Percentiles rank a stretch among this genome's conserved stretches.
Conservation (phyloP, 1,139 yeast genomes). For the Torulaspora globosa region DNA sequence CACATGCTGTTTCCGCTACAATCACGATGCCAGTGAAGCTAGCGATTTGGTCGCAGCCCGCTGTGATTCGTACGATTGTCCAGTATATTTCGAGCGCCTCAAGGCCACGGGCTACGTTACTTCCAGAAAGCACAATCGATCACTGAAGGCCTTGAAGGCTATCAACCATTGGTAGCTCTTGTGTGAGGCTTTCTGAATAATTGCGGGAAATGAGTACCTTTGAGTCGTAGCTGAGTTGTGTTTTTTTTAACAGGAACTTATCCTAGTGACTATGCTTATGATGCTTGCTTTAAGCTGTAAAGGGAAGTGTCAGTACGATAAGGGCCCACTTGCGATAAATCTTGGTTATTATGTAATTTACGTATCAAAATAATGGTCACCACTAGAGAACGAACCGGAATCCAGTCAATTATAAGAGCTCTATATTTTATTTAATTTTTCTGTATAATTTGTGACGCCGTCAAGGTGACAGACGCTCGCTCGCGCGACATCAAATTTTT, state of each 20-base stretch:
- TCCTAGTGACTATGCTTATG: too few species aligned
- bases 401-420: background rate
- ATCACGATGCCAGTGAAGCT: constrained; percentile 23
- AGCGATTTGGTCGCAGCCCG: constrained; percentile 21
- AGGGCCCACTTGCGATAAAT: too few species aligned
- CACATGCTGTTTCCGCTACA: constrained; percentile 31
- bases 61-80: constrained; percentile 42
- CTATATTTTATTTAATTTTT: background rate
- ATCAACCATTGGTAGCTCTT: constrained; percentile 2
- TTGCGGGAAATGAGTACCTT: too few species aligned
- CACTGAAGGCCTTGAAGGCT: constrained; percentile 7
- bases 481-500: constrained; percentile 3
- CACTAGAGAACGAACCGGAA: too few species aligned
- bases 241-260: too few species aligned
- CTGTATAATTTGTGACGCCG: background rate
- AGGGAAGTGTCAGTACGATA: too few species aligned
- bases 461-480: background rate
- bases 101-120: constrained; percentile 18
- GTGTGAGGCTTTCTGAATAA: too few species aligned
- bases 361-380: too few species aligned
- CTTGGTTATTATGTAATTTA: too few species aligned
- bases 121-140: constrained; percentile 3
- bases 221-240: too few species aligned
- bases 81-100: constrained; percentile 38
- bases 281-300: too few species aligned